A percentile compares a stretch with the other conserved stretches of the same genome.
Evolutionary conservation across 805 yeast genomes (phyloP).

Genomic region (Cyberlindnera americana): DNA sequence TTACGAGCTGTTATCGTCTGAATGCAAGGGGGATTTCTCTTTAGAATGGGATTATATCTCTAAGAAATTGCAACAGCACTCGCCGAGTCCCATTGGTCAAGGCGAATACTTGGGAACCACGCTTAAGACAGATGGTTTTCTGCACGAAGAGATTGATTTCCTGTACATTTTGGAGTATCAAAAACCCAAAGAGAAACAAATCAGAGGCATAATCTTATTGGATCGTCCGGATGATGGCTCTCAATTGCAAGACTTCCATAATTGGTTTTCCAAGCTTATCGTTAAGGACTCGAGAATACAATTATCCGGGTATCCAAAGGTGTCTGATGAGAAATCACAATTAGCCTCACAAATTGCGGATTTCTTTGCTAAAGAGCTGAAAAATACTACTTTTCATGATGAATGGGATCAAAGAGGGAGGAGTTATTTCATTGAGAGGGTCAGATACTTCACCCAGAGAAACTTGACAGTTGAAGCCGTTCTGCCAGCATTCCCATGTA

Average conservation of each 20-base stretch:
- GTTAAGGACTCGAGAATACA: slow-evolving; percentile 33
- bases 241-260: slow-evolving; percentile 21
- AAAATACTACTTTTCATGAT: slow-evolving; percentile 38
- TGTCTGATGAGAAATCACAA: slow-evolving; percentile 10
- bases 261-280: slow-evolving; percentile 37
- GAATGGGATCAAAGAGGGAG: slow-evolving; percentile 52
- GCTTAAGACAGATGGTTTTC: no score
- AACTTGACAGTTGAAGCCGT: slow-evolving; percentile 49
- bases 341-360: slow-evolving; percentile 35
- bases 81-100: background rate
- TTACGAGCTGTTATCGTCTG: slow-evolving; percentile 24
- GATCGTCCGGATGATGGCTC: slow-evolving; percentile 28
- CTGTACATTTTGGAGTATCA: background rate
- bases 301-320: slow-evolving; percentile 10
- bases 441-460: slow-evolving; percentile 47
- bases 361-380: slow-evolving; percentile 42
- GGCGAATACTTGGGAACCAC: no score
- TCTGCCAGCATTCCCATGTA: slow-evolving; percentile 64
- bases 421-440: slow-evolving; percentile 38
- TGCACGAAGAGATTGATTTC: background rate
- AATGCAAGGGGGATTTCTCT: slow-evolving; percentile 33
- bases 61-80: background rate
- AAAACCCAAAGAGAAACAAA: slow-evolving; percentile 26
- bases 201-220: slow-evolving; percentile 37
- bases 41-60: slow-evolving; percentile 26